Evolutionary conservation across 1,284 basidiomycete species (phyloP).

Genomic region (Dichomitus squalens): DNA sequence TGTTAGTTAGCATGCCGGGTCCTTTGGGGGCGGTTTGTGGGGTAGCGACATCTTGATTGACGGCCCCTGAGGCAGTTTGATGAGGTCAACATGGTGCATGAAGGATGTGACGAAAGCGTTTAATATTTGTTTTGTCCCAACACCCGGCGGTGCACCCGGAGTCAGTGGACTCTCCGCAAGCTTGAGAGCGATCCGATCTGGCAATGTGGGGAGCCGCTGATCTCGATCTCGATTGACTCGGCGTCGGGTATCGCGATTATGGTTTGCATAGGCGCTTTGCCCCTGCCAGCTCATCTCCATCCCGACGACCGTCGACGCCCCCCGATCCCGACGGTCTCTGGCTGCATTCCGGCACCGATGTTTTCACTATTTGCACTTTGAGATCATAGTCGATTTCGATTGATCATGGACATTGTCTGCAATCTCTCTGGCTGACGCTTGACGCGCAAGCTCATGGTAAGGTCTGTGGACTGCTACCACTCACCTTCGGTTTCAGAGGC

Average conservation of each 20-base stretch:
- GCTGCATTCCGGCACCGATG: not conserved
- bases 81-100: too few species aligned
- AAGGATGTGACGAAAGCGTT: too few species aligned
- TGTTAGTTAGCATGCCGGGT: not conserved
- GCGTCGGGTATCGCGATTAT: slow-evolving; percentile 20
- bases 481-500: too few species aligned
- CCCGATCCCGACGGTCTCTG: not conserved
- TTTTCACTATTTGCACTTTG: too few species aligned
- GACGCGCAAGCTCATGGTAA: too few species aligned
- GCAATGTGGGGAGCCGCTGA: slow-evolving; percentile 20
- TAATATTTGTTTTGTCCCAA: too few species aligned
- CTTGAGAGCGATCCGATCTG: slow-evolving; percentile 21
- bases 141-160: too few species aligned
- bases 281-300: slow-evolving; percentile 16
- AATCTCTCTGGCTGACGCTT: too few species aligned
- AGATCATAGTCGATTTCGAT: too few species aligned
- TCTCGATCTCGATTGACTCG: slow-evolving; percentile 15
- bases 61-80: not conserved
- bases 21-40: not conserved
- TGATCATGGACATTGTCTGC: too few species aligned
- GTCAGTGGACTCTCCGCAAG: too few species aligned
- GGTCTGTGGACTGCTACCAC: too few species aligned
- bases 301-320: not conserved
- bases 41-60: not conserved
- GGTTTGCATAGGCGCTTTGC: slow-evolving; percentile 4